A percentile compares a stretch with the other conserved stretches of the same genome.
Evolutionary conservation across 108 stramenopile species (phyloP).

Genomic region (Cyclotella atomus): DNA sequence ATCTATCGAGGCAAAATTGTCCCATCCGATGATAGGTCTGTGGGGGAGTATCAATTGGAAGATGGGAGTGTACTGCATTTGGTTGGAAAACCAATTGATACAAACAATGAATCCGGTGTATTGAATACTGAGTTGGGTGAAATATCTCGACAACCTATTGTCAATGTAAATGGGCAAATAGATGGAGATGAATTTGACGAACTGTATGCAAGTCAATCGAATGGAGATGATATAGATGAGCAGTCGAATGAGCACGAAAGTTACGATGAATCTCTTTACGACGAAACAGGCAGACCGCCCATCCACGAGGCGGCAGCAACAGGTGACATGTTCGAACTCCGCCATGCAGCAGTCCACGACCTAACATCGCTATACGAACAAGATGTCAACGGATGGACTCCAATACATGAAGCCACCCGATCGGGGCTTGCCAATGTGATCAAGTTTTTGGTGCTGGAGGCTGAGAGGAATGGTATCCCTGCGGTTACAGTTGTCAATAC

Average conservation of each 20-base stretch:
- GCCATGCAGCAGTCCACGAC: not conserved
- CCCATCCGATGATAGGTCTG: not conserved
- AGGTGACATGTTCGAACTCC: slow-evolving; percentile 2
- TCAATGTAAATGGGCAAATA: no score
- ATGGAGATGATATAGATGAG: no score
- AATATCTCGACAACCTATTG: no score
- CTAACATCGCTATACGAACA: not conserved
- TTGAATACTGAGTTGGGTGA: no score
- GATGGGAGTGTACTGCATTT: slow-evolving; percentile 26
- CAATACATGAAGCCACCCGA: slow-evolving; percentile 36
- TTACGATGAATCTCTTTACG: not conserved
- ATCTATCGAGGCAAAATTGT: slow-evolving; percentile 82
- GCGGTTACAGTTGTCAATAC: not conserved
- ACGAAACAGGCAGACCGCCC: not conserved
- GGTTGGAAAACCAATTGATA: slow-evolving; percentile 8
- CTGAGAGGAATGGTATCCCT: not conserved
- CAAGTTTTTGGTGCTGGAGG: slow-evolving; percentile 10
- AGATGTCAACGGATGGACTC: slow-evolving; percentile 36
- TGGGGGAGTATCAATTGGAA: slow-evolving; percentile 15
- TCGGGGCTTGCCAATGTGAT: slow-evolving; percentile 9
- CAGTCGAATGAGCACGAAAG: no score
- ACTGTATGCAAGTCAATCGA: no score
- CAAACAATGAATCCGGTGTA: no score
- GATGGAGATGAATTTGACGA: no score
- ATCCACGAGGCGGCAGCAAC: slow-evolving; percentile 8